Evolutionary conservation across 2,329 filamentous ascomycete genomes (phyloP).

Genomic region (Pestalotiopsis sp.): DNA sequence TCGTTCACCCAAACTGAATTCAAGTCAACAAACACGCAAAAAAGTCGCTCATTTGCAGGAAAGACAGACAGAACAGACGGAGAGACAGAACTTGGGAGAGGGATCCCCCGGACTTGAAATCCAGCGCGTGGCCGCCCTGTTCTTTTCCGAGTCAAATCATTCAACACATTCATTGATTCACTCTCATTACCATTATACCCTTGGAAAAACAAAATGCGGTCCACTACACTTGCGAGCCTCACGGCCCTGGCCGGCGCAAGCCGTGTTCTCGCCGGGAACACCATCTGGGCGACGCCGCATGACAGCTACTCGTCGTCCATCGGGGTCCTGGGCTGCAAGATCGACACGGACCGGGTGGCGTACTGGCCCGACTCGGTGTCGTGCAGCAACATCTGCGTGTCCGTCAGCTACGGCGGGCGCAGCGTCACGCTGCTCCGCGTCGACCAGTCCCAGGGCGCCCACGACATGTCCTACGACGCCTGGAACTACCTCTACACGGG

Average conservation of each 20-base stretch:
- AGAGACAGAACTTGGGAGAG: not conserved
- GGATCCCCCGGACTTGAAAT: not conserved
- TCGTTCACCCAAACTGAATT: too few relatives aligned
- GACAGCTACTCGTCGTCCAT: slow-evolving; percentile 59
- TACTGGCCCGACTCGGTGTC: slow-evolving; percentile 59
- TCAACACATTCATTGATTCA: not conserved
- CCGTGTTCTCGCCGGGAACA: slow-evolving; percentile 24
- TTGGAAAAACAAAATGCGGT: not conserved
- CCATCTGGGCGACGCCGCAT: slow-evolving; percentile 55
- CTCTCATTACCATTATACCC: not conserved
- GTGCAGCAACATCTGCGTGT: slow-evolving; percentile 61
- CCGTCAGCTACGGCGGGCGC: slow-evolving; percentile 51
- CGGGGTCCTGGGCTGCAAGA: slow-evolving; percentile 63
- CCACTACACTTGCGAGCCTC: not conserved
- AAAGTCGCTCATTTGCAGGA: not conserved
- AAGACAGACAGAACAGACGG: too few relatives aligned
- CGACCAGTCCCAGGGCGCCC: slow-evolving; percentile 57
- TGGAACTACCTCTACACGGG: slow-evolving; percentile 62
- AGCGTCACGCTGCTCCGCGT: slow-evolving; percentile 60
- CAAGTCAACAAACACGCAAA: too few relatives aligned
- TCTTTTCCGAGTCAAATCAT: not conserved
- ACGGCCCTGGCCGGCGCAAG: not conserved
- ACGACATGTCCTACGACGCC: slow-evolving; percentile 63
- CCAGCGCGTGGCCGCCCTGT: not conserved
- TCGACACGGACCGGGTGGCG: slow-evolving; percentile 62